Evolutionary conservation across 148 eudicot species (phyloP).

Genomic region (Pharnaceum exiguum): DNA sequence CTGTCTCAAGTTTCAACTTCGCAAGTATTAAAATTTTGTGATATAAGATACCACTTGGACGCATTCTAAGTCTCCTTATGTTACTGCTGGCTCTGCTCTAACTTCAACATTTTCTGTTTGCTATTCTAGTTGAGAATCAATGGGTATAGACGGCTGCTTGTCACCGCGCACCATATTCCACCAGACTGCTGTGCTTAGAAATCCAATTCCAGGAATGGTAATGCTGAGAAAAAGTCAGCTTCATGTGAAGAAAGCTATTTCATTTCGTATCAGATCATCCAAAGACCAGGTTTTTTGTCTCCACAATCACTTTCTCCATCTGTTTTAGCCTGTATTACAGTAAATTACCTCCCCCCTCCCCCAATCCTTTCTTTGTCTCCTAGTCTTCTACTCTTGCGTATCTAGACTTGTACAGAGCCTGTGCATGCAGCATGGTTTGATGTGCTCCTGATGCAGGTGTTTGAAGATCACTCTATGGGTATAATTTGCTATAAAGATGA

Average conservation of each 20-base stretch:
- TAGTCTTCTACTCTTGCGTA: not conserved
- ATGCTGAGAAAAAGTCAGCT: constrained; percentile 27
- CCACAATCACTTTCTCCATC: not conserved
- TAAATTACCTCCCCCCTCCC: no score
- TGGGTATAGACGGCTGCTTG: constrained; percentile 36
- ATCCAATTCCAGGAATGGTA: constrained; percentile 18
- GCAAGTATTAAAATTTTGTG: constrained; percentile 4
- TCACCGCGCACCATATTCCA: constrained; percentile 25
- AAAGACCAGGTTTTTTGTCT: constrained; percentile 43
- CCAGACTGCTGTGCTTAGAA: constrained; percentile 23
- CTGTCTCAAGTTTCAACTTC: constrained; percentile 21
- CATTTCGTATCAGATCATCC: constrained; percentile 42
- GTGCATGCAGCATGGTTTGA: not conserved
- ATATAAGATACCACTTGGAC: constrained; percentile 17
- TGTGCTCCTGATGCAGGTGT: constrained; percentile 38
- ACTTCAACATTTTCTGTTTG: not conserved
- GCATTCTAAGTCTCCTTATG: constrained; percentile 20
- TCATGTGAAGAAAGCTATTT: constrained; percentile 25
- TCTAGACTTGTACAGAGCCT: not conserved
- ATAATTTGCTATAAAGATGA: constrained; percentile 72
- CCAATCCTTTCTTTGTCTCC: no score
- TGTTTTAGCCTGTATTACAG: no score
- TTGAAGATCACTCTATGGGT: constrained; percentile 69
- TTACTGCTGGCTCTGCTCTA: constrained; percentile 5
- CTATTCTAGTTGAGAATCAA: constrained; percentile 13